phyloP scores from a whole-genome alignment of 2,329 filamentous ascomycete species.

The Botrytis squamosa region DNA sequence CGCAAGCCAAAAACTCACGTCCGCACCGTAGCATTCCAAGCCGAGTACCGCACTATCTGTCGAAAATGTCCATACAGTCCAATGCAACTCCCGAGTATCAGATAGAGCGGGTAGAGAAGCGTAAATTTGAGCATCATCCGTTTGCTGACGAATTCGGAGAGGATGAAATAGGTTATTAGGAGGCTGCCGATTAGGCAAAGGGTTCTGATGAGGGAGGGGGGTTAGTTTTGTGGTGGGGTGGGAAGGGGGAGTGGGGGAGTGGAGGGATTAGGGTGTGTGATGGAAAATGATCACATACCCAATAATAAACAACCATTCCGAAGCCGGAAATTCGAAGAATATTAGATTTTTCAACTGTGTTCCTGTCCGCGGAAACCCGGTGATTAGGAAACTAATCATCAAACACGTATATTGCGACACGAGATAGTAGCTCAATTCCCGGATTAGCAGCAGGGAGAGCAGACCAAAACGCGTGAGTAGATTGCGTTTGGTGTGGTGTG shows the following conservation, averaged over 20 bases:
- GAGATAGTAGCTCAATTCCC: constrained; percentile 49
- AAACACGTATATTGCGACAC: constrained; percentile 50
- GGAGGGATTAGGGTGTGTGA: background rate
- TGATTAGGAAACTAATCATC: constrained; percentile 46
- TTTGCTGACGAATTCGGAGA: constrained; percentile 46
- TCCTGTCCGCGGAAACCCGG: constrained; percentile 44
- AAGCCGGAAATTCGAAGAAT: constrained; percentile 50
- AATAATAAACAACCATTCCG: constrained; percentile 48
- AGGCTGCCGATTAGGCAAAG: constrained; percentile 46
- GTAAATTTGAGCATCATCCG: constrained; percentile 46
- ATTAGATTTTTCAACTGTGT: constrained; percentile 43
- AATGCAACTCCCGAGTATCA: constrained; percentile 29
- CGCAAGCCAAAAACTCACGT: constrained; percentile 8
- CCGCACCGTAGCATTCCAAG: constrained; percentile 47
- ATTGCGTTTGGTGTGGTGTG: constrained; percentile 39
- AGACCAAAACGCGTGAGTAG: constrained; percentile 45
- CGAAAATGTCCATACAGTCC: constrained; percentile 24
- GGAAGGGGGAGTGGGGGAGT: accelerated
- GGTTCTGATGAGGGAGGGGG: constrained; percentile 35
- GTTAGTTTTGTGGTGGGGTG: background rate
- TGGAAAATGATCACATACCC: constrained; percentile 38
- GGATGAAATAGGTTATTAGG: constrained; percentile 47
- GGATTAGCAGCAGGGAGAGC: constrained; percentile 46
- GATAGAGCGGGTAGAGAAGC: constrained; percentile 45
- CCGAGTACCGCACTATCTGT: constrained; percentile 42